Percentiles rank a stretch among this genome's conserved stretches.
Evolutionary conservation across 2,329 filamentous ascomycete species (phyloP).

Genomic region (Orbilia ellipsospora): DNA sequence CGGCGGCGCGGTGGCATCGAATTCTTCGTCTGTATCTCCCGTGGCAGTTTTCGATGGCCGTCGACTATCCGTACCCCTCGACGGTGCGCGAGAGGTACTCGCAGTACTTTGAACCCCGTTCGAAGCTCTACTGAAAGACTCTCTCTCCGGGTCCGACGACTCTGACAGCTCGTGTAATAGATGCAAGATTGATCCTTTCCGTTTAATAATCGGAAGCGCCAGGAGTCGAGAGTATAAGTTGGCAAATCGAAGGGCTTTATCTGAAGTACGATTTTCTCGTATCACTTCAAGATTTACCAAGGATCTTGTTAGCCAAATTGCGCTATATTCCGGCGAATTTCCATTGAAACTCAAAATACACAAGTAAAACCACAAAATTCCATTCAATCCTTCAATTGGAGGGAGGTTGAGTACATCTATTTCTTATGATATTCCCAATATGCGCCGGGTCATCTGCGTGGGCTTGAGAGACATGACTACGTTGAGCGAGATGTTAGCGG

Average conservation of each 20-base stretch:
- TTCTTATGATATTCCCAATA: conserved; percentile 90
- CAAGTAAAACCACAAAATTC: conserved; percentile 13
- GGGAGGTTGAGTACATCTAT: conserved; percentile 68
- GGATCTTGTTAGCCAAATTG: conserved; percentile 33
- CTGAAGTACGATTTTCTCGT: conserved; percentile 77
- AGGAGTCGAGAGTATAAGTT: conserved; percentile 90
- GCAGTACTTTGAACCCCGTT: conserved; percentile 54
- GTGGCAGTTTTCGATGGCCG: conserved; percentile 29
- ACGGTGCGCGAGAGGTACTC: conserved; percentile 32
- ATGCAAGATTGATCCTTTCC: conserved; percentile 97
- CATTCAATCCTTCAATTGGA: conserved; percentile 4
- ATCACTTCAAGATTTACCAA: conserved; percentile 68
- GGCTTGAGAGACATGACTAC: conserved; percentile 64
- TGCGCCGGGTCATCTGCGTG: conserved; percentile 83
- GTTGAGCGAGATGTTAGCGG: conserved; percentile 56
- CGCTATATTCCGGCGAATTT: conserved; percentile 16
- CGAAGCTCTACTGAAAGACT: conserved; percentile 25
- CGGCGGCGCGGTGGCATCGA: conserved; percentile 39
- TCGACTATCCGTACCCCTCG: conserved; percentile 28
- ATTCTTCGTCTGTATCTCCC: conserved; percentile 22
- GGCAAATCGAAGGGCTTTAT: conserved; percentile 83
- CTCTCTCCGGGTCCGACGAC: conserved; percentile 63
- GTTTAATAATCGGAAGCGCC: conserved; percentile 88
- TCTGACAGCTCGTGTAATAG: conserved; percentile 86
- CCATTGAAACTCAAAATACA: background rate